Percentiles rank a stretch among this genome's conserved stretches.
Conservation (phyloP, 2,329 filamentous ascomycete genomes). For the Seiridium cupressi region DNA sequence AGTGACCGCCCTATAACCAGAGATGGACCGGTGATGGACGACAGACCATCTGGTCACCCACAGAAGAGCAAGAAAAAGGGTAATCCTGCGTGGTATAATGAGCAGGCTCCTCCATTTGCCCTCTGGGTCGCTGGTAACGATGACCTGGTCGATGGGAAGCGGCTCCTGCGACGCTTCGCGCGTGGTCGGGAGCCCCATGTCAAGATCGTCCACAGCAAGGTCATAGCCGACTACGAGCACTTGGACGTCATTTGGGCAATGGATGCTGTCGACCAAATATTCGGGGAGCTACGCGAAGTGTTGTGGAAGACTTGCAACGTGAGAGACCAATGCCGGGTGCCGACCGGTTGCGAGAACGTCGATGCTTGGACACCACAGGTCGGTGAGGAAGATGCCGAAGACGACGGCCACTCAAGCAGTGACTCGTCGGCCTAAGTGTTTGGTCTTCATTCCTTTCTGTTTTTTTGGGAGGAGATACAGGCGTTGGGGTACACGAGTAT, state of each 20-base stretch:
- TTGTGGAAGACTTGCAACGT: slow-evolving; percentile 74
- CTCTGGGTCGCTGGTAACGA: slow-evolving; percentile 86
- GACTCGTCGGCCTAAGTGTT: slow-evolving; percentile 16
- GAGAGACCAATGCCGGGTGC: slow-evolving; percentile 58
- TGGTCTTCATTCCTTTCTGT: slow-evolving; percentile 4
- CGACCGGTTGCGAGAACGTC: slow-evolving; percentile 60
- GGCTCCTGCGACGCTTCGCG: slow-evolving; percentile 72
- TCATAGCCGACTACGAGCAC: slow-evolving; percentile 88
- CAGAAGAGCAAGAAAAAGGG: slow-evolving; percentile 40
- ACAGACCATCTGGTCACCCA: slow-evolving; percentile 18
- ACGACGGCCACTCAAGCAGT: slow-evolving; percentile 29
- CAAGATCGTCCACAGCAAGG: slow-evolving; percentile 73
- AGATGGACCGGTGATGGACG: background rate
- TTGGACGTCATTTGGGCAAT: slow-evolving; percentile 95
- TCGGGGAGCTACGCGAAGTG: slow-evolving; percentile 74
- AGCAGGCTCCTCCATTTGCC: slow-evolving; percentile 76
- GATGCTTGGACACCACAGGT: slow-evolving; percentile 32
- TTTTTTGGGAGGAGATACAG: background rate
- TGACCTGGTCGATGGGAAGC: slow-evolving; percentile 77
- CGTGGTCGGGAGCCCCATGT: slow-evolving; percentile 79
- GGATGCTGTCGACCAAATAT: slow-evolving; percentile 81
- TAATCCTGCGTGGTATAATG: slow-evolving; percentile 76
- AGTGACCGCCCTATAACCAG: background rate
- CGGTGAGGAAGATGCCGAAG: slow-evolving; percentile 12
- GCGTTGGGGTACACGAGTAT: background rate